Conservation (phyloP, 208 protist genomes). For the Trypanosoma lewisi region DNA sequence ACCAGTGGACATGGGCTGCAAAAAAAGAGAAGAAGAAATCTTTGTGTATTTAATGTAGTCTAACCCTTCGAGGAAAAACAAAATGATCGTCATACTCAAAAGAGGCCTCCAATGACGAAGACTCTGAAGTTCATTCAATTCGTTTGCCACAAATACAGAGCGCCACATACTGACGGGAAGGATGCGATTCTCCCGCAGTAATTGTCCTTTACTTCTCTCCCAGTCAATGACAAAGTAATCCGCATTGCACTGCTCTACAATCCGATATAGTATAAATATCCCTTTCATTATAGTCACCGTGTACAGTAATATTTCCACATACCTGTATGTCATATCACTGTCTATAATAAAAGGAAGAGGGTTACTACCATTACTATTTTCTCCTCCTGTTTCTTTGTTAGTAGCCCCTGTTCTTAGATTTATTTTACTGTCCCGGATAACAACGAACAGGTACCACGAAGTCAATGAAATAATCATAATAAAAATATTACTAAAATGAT, state of each 20-base stretch:
- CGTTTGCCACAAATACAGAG: slow-evolving; percentile 78
- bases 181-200: slow-evolving; percentile 82
- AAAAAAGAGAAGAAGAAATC: slow-evolving; percentile 49
- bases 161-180: slow-evolving; percentile 89
- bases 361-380: too few species aligned
- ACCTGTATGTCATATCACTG: too few species aligned
- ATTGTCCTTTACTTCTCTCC: slow-evolving; percentile 81
- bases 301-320: slow-evolving; percentile 72
- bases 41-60: slow-evolving; percentile 48
- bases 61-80: slow-evolving; percentile 66
- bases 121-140: slow-evolving; percentile 77
- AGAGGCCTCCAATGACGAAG: slow-evolving; percentile 74
- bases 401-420: slow-evolving; percentile 33
- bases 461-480: slow-evolving; percentile 43
- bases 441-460: slow-evolving; percentile 73
- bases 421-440: slow-evolving; percentile 54
- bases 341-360: too few species aligned
- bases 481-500: slow-evolving; percentile 74
- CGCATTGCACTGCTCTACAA: slow-evolving; percentile 85
- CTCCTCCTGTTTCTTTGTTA: too few species aligned
- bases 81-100: slow-evolving; percentile 64
- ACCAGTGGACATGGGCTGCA: too few species aligned
- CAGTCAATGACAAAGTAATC: slow-evolving; percentile 91
- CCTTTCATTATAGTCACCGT: slow-evolving; percentile 46
- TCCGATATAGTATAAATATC: slow-evolving; percentile 59